These are phyloP conservation scores for Boletus rubescentipes DNA, from an alignment of 768 basidiomycete genomes.

Conservation along the genomic window DNA sequence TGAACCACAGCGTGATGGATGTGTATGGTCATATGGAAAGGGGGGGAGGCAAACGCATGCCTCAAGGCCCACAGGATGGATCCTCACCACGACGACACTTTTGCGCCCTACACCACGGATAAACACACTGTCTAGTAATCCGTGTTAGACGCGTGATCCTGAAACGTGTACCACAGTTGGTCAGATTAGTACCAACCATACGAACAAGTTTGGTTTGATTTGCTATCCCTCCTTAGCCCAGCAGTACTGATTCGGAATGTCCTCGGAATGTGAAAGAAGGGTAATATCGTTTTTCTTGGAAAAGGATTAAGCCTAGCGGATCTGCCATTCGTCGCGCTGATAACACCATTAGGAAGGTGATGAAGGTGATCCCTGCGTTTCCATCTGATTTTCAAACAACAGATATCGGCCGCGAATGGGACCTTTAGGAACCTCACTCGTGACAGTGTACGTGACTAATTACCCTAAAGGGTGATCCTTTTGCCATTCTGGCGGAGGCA, in stretches of 20 bases:
- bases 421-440: conserved; percentile 1
- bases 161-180: conserved; percentile 14
- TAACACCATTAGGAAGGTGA: conserved; percentile 23
- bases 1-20: neutral
- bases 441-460: conserved; percentile 17
- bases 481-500: conserved; percentile 20
- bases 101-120: conserved; percentile 16
- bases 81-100: conserved; percentile 4
- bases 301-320: conserved; percentile 4
- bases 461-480: conserved; percentile 14
- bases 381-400: conserved; percentile 17
- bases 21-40: neutral
- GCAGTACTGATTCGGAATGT: conserved; percentile 4
- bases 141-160: conserved; percentile 10
- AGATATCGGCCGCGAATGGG: conserved; percentile 16
- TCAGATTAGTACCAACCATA: conserved; percentile 6
- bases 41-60: neutral
- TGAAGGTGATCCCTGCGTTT: conserved; percentile 11
- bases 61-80: conserved; percentile 8
- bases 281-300: neutral
- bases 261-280: conserved; percentile 18
- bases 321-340: conserved; percentile 13
- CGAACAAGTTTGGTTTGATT: neutral
- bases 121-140: conserved; percentile 1
- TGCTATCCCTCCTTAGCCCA: neutral